Percentiles rank a stretch among this genome's conserved stretches.
Evolutionary conservation across 192 early-diverging fungal genomes (phyloP).

Genomic region (Gonapodya prolifera): DNA sequence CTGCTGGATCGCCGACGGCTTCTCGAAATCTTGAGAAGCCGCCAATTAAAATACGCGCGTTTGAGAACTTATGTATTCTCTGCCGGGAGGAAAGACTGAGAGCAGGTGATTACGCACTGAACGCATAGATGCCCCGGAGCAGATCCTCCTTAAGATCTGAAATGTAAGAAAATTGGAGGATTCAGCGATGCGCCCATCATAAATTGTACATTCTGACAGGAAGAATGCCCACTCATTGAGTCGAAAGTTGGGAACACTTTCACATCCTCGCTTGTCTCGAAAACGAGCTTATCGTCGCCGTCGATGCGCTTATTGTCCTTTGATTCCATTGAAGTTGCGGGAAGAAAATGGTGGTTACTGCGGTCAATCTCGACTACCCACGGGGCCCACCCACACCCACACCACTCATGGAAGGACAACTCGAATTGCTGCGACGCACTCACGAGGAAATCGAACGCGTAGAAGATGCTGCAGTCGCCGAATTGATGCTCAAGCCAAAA

Average conservation of each 20-base stretch:
- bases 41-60: not conserved
- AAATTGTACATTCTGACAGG: too few species aligned
- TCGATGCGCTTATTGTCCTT: not conserved
- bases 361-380: not conserved
- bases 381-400: not conserved
- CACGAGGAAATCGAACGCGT: slow-evolving; percentile 88
- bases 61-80: slow-evolving; percentile 9
- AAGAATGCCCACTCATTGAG: slow-evolving; percentile 44
- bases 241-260: slow-evolving; percentile 80
- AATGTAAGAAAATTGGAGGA: not conserved
- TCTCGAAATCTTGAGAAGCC: slow-evolving; percentile 67
- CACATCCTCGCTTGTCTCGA: slow-evolving; percentile 83
- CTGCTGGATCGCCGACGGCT: slow-evolving; percentile 96
- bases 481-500: slow-evolving; percentile 62
- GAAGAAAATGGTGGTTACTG: not conserved
- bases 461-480: slow-evolving; percentile 74
- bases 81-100: not conserved
- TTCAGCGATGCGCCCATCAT: too few species aligned
- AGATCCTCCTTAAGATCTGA: slow-evolving; percentile 82
- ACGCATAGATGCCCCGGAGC: slow-evolving; percentile 92
- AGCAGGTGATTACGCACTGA: slow-evolving; percentile 43
- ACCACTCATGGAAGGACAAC: slow-evolving; percentile 6
- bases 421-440: slow-evolving; percentile 60
- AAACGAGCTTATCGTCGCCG: not conserved
- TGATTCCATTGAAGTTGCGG: not conserved